A percentile compares a stretch with the other conserved stretches of the same genome.
Conservation (phyloP, 495 filamentous ascomycete species). For the Geopyxis carbonaria region DNA sequence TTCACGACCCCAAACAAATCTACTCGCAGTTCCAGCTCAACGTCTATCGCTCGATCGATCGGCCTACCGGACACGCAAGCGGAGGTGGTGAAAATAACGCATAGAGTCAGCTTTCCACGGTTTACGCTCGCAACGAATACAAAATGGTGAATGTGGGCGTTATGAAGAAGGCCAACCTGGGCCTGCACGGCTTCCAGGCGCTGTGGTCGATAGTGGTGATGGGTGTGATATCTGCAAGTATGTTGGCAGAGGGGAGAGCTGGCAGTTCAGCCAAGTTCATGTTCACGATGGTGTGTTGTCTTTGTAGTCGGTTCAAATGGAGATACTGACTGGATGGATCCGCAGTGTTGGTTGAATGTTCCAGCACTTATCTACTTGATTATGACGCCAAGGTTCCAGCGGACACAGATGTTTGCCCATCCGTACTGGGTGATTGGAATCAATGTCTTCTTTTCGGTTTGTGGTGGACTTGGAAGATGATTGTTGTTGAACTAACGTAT, state of each 20-base stretch:
- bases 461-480: not conserved
- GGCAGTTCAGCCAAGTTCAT: constrained; percentile 17
- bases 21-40: too few species aligned
- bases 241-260: constrained; percentile 14
- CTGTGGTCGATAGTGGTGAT: constrained; percentile 21
- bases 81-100: too few species aligned
- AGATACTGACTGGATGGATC: constrained; percentile 7
- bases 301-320: not conserved
- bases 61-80: too few species aligned
- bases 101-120: too few species aligned
- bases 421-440: constrained; percentile 64
- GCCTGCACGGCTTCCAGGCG: constrained; percentile 16
- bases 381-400: constrained; percentile 69
- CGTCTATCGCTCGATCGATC: too few species aligned
- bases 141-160: constrained; percentile 17
- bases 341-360: constrained; percentile 68
- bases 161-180: constrained; percentile 14
- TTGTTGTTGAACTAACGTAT: not conserved
- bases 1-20: too few species aligned
- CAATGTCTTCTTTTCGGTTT: constrained; percentile 30
- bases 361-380: constrained; percentile 70
- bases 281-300: constrained; percentile 22
- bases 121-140: too few species aligned
- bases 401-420: constrained; percentile 60
- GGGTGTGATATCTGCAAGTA: constrained; percentile 15